phyloP scores from a whole-genome alignment of 306 rosid genomes.

The Vigna unguiculata region DNA sequence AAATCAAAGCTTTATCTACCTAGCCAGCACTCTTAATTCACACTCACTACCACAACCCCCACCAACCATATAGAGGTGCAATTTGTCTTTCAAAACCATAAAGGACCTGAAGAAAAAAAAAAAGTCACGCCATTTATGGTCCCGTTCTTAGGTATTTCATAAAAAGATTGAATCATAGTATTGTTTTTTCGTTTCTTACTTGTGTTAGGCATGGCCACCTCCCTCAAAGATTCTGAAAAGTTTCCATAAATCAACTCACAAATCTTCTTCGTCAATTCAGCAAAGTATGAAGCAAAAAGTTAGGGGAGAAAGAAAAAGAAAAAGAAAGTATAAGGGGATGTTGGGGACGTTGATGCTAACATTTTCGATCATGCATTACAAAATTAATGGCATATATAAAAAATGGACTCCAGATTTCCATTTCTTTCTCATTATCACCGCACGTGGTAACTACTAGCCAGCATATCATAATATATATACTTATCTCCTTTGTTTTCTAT shows the following conservation, averaged over 20 bases:
- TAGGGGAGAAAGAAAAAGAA: not conserved
- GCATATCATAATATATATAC: not conserved
- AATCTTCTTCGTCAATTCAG: constrained; percentile 5
- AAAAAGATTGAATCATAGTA: constrained; percentile 52
- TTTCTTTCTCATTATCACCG: constrained; percentile 7
- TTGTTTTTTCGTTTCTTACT: constrained; percentile 77
- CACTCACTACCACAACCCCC: constrained; percentile 29
- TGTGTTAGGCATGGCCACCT: constrained; percentile 48
- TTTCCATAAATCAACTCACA: not conserved
- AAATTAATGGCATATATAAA: constrained; percentile 17
- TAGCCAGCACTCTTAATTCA: constrained; percentile 40
- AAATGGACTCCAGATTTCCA: constrained; percentile 2
- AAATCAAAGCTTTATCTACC: constrained; percentile 32
- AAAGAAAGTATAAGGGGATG: not conserved
- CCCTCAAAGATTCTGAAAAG: constrained; percentile 52
- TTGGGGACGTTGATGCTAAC: constrained; percentile 37
- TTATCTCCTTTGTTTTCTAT: not conserved
- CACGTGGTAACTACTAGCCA: constrained; percentile 8
- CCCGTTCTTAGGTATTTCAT: constrained; percentile 46
- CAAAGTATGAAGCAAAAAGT: constrained; percentile 39
- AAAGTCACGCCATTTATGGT: constrained; percentile 24
- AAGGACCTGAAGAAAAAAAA: constrained; percentile 4
- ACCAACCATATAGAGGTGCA: constrained; percentile 54
- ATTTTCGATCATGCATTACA: constrained; percentile 24
- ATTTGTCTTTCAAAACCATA: constrained; percentile 42